Percentiles rank a stretch among this genome's conserved stretches.
phyloP scores from a whole-genome alignment of 2,329 filamentous ascomycete genomes.

The Orbilia brochopaga region DNA sequence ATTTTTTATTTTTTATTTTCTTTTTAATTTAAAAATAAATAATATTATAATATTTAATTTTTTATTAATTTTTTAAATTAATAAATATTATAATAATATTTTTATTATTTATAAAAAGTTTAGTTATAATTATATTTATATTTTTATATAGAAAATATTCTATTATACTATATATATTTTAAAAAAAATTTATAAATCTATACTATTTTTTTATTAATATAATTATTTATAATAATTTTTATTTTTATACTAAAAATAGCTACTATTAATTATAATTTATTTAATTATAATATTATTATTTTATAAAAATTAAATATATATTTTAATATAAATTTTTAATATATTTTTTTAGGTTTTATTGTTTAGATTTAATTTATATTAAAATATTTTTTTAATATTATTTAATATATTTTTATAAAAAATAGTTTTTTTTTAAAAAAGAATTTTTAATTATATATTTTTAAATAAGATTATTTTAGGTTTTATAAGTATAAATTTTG shows the following conservation, averaged over 20 bases:
- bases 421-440: slow-evolving; percentile 12
- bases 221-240: neutral
- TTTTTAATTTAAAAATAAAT: too few relatives aligned
- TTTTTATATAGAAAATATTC: neutral
- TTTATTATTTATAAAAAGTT: neutral
- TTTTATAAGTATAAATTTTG: slow-evolving; percentile 40
- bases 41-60: too few relatives aligned
- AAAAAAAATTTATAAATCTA: neutral
- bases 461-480: slow-evolving; percentile 18
- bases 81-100: too few relatives aligned
- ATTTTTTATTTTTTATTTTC: too few relatives aligned
- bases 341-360: slow-evolving; percentile 51
- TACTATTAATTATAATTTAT: too few relatives aligned
- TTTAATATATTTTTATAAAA: slow-evolving; percentile 18
- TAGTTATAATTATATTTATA: neutral
- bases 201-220: neutral
- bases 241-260: neutral
- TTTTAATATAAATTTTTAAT: slow-evolving; percentile 36
- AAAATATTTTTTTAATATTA: slow-evolving; percentile 26
- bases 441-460: slow-evolving; percentile 12
- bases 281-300: neutral
- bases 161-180: too few relatives aligned
- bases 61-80: too few relatives aligned
- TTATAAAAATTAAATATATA: neutral
- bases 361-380: slow-evolving; percentile 34